A percentile compares a stretch with the other conserved stretches of the same genome.
Conservation (phyloP, 73 alveolate species). For the Paramecium bursaria region DNA sequence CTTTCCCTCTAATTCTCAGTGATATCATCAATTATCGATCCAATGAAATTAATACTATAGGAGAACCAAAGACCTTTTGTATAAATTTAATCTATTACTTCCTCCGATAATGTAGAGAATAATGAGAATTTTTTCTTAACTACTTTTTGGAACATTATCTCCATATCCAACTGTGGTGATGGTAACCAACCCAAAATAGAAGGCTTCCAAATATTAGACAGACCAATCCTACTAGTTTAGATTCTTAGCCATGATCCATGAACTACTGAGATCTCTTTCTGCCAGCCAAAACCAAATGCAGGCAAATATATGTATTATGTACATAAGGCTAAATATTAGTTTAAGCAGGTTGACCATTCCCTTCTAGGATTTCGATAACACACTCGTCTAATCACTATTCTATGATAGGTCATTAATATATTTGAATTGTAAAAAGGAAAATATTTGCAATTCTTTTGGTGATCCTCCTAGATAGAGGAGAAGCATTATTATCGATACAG, state of each 20-base stretch:
- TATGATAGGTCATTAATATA: background rate
- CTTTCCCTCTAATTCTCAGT: constrained; percentile 48
- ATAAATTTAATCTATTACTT: too few species aligned
- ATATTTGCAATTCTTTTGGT: background rate
- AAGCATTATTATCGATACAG: background rate
- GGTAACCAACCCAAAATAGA: constrained; percentile 60
- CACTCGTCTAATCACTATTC: background rate
- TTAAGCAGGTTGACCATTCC: constrained; percentile 10
- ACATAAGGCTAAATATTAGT: background rate
- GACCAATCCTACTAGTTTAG: constrained; percentile 31
- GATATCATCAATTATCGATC: constrained; percentile 16
- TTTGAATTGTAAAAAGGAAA: background rate
- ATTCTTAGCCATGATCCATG: constrained; percentile 21
- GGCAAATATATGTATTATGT: constrained; percentile 9
- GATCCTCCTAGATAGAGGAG: background rate
- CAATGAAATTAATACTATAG: constrained; percentile 39
- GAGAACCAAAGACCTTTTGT: constrained; percentile 58
- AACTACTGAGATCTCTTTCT: background rate
- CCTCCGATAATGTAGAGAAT: constrained; percentile 43
- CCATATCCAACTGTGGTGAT: constrained; percentile 69
- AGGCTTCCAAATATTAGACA: constrained; percentile 66
- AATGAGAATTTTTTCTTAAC: constrained; percentile 44
- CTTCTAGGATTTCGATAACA: constrained; percentile 8
- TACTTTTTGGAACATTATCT: constrained; percentile 60
- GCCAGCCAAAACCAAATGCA: constrained; percentile 54